phyloP scores from a whole-genome alignment of 2,329 filamentous ascomycete genomes.

The Tolypocladium sp. region DNA sequence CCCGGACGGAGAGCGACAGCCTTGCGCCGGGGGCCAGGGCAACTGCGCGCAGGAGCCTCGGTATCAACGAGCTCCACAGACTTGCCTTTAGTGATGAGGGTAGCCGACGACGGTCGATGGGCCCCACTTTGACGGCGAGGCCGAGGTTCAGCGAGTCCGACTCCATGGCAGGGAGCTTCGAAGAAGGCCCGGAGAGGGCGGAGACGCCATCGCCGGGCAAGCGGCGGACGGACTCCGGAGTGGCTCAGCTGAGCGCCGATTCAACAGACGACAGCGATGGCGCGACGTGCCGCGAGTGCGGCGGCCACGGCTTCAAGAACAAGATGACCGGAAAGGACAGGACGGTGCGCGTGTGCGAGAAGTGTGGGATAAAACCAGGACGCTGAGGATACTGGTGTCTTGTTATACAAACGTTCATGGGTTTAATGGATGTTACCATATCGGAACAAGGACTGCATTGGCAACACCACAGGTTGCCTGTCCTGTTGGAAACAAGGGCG shows the following conservation, averaged over 20 bases:
- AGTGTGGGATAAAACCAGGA: conserved; percentile 1
- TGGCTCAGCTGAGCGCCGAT: conserved; percentile 20
- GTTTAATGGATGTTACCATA: too few relatives aligned
- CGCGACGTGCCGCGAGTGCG: conserved; percentile 4
- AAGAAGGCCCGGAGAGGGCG: conserved; percentile 8
- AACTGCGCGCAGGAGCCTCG: conserved; percentile 20
- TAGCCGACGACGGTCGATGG: conserved; percentile 20
- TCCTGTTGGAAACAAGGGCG: neutral
- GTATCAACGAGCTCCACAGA: conserved; percentile 15
- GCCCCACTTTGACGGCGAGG: conserved; percentile 11
- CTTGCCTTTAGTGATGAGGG: conserved; percentile 14
- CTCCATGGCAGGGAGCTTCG: conserved; percentile 8
- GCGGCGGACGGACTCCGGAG: conserved; percentile 23
- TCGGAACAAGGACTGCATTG: neutral
- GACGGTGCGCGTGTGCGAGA: conserved; percentile 5
- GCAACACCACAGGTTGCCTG: neutral
- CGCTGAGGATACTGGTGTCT: neutral
- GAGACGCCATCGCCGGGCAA: conserved; percentile 9
- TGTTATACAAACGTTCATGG: neutral
- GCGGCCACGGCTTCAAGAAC: conserved; percentile 1
- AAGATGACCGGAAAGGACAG: conserved; percentile 4
- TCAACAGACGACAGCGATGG: conserved; percentile 11
- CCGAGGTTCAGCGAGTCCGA: conserved; percentile 12
- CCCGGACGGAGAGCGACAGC: conserved; percentile 17
- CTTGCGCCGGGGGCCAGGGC: conserved; percentile 22